Evolutionary conservation across 2,329 filamentous ascomycete genomes (phyloP), one percentile per base, ranked within the genome.

Genomic region (Remersonia thermophila): DNA sequence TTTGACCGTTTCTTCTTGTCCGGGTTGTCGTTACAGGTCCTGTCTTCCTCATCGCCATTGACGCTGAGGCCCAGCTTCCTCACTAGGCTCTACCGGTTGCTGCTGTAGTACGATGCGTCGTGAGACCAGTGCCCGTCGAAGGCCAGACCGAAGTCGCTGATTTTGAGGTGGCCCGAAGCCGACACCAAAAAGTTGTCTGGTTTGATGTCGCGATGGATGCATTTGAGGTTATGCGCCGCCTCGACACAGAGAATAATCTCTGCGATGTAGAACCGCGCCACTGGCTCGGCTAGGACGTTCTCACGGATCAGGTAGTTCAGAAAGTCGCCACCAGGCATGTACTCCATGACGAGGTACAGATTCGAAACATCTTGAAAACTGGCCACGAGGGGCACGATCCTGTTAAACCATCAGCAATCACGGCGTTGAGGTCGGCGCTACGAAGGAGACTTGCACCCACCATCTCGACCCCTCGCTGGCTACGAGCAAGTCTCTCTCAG

Each of bases 221-320:
- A 95, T 33, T 73, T 73, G 48, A 95, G 73, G 10, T 74, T 73
- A 63, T 96, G 89, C 0, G 84, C 82, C 56, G 94, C 89, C 58
- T 96, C 87, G 16, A 98, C 80, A 50, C 86, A 93, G 4, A 95
- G 65, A 36, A 96, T 81, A 86, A 96, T 96, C 61, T 98, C 87
- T 1, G 89, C 86, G 40, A 93, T 66, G 55, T 96, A 96, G 65
- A 83, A 95, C 43, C 74, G 80, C 4, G 87, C 78, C 30, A 83
- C 74, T 1, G 70, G 64, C 56, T 96, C 91, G 37, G 76, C 76
- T 2, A 98, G 66, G 2, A 83, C 73, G 42, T 91, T 86, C 52
- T 93, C 83, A 12, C 87, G 77, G 37, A 95, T 81, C 12, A 98
- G 62, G 1, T 95, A 60, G 2, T 83, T 83, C 1, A 98, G 67